phyloP scores from a whole-genome alignment of 2,329 filamentous ascomycete genomes.

The Xylaria digitata region DNA sequence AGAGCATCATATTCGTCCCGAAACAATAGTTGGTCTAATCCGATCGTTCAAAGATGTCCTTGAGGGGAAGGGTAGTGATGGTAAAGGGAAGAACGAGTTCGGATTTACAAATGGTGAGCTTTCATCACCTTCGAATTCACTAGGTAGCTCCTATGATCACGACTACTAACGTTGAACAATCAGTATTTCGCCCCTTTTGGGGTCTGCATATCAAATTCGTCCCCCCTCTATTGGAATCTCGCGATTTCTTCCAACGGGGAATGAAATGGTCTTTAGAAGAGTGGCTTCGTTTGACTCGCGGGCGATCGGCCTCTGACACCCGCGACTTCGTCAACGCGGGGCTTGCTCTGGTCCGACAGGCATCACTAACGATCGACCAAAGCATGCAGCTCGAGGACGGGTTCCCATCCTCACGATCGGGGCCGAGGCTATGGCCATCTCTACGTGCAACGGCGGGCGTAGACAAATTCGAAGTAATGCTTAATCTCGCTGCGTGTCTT shows the following conservation, averaged over 20 bases:
- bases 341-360: constrained; percentile 14
- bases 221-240: constrained; percentile 21
- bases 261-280: constrained; percentile 26
- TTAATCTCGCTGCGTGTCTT: constrained; percentile 31
- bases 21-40: constrained; percentile 11
- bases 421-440: constrained; percentile 13
- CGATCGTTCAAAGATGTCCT: constrained; percentile 2
- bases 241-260: constrained; percentile 20
- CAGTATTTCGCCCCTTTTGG: constrained; percentile 12
- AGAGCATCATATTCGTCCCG: constrained; percentile 16
- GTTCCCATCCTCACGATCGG: background rate
- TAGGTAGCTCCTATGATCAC: no score
- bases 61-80: background rate
- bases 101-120: constrained; percentile 6
- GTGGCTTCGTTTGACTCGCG: constrained; percentile 23
- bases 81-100: background rate
- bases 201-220: constrained; percentile 15
- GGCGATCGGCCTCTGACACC: constrained; percentile 19
- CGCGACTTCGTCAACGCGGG: constrained; percentile 28
- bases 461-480: constrained; percentile 25
- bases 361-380: constrained; percentile 28
- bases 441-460: constrained; percentile 10
- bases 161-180: background rate
- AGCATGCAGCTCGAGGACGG: constrained; percentile 22
- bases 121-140: background rate